Percentiles rank a stretch among this genome's conserved stretches.
Evolutionary conservation across 192 early-diverging fungal species (phyloP).

Genomic region (Coemansia sp.): DNA sequence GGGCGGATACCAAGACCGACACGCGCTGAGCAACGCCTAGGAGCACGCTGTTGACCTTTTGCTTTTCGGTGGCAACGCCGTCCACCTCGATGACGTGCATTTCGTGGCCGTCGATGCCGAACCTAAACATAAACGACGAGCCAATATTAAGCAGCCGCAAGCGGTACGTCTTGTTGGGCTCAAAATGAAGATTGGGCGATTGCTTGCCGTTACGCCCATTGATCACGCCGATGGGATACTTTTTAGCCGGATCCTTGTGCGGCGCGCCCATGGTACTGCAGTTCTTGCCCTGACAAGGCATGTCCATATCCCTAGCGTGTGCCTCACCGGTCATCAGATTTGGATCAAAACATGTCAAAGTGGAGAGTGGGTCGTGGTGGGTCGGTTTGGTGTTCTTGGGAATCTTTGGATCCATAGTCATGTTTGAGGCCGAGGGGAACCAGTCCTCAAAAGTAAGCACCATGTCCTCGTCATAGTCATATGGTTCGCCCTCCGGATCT

Average conservation of each 20-base stretch:
- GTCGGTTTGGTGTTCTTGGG: background rate
- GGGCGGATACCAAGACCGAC: slow-evolving; percentile 80
- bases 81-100: slow-evolving; percentile 82
- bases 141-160: slow-evolving; percentile 79
- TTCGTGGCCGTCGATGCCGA: slow-evolving; percentile 78
- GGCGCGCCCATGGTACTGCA: background rate
- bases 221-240: slow-evolving; percentile 58
- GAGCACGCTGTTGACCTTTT: slow-evolving; percentile 59
- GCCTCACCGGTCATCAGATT: background rate
- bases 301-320: background rate
- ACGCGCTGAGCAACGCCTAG: slow-evolving; percentile 78
- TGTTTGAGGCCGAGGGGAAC: slow-evolving; percentile 57
- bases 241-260: slow-evolving; percentile 13
- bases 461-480: slow-evolving; percentile 72
- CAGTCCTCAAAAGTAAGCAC: slow-evolving; percentile 71
- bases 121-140: slow-evolving; percentile 68
- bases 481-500: slow-evolving; percentile 58
- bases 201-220: slow-evolving; percentile 60
- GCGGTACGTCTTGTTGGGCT: slow-evolving; percentile 79
- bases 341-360: background rate
- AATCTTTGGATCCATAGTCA: slow-evolving; percentile 8
- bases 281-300: background rate
- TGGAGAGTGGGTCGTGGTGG: background rate
- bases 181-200: slow-evolving; percentile 62
- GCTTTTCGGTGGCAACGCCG: slow-evolving; percentile 64